phyloP scores from a whole-genome alignment of 2,329 filamentous ascomycete species.

The Podosphaera fusca region DNA sequence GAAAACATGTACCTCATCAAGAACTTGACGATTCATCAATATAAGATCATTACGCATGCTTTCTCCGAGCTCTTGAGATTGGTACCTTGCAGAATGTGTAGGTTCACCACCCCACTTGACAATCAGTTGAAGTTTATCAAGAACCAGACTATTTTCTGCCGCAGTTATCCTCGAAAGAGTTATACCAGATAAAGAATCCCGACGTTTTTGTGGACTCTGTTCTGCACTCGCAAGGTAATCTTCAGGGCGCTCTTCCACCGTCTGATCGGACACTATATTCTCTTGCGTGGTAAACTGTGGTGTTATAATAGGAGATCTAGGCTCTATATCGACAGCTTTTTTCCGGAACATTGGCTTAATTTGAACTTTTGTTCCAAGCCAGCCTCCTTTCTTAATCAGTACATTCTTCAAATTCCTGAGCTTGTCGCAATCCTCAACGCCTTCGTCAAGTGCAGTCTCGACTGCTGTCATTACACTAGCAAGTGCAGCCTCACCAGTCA shows the following conservation, averaged over 20 bases:
- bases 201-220: constrained; percentile 33
- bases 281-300: not conserved
- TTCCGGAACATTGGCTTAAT: constrained; percentile 99
- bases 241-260: constrained; percentile 1
- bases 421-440: constrained; percentile 67
- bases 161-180: constrained; percentile 89
- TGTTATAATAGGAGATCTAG: not conserved
- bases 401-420: constrained; percentile 70
- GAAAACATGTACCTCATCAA: constrained; percentile 85
- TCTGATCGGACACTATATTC: constrained; percentile 3
- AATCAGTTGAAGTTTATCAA: constrained; percentile 91
- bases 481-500: constrained; percentile 77
- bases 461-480: constrained; percentile 79
- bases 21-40: constrained; percentile 72
- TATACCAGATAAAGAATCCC: constrained; percentile 70
- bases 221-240: constrained; percentile 11
- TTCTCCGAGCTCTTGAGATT: constrained; percentile 80
- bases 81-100: constrained; percentile 89
- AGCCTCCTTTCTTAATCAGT: constrained; percentile 73
- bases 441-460: constrained; percentile 52
- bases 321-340: constrained; percentile 42
- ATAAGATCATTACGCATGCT: constrained; percentile 91
- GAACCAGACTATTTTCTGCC: constrained; percentile 71
- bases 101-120: constrained; percentile 99
- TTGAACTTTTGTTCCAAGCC: constrained; percentile 92